phyloP scores from a whole-genome alignment of 2,329 filamentous ascomycete genomes.

The Colletotrichum shisoi region DNA sequence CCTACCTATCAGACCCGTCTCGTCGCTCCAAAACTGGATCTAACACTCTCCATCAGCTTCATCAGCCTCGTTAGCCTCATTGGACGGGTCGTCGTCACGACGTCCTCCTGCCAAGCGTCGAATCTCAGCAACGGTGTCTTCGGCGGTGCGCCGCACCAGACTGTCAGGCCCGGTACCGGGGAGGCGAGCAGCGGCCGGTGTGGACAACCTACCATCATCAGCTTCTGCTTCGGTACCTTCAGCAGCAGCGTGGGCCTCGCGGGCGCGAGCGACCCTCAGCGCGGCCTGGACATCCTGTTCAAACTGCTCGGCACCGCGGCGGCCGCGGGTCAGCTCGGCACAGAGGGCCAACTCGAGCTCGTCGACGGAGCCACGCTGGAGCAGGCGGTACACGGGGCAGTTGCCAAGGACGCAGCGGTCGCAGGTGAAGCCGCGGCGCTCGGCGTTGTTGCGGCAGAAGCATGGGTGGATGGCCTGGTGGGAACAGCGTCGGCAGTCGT shows the following conservation, averaged over 20 bases:
- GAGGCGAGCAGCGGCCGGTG: no score
- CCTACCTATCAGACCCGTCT: no score
- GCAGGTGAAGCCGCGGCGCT: not conserved
- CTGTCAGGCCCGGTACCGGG: no score
- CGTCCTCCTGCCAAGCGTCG: no score
- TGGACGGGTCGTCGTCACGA: no score
- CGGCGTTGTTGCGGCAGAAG: slow-evolving; percentile 9
- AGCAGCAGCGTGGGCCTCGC: not conserved
- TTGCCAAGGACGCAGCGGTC: not conserved
- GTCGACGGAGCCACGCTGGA: not conserved
- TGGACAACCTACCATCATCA: not conserved
- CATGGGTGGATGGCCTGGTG: slow-evolving; percentile 19
- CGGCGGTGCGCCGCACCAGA: no score
- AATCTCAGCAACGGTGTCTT: no score
- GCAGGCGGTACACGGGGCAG: not conserved
- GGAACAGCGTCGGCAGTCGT: not conserved
- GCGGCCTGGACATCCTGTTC: not conserved
- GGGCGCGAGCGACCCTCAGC: not conserved
- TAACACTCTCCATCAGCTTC: no score
- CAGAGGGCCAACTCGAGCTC: not conserved
- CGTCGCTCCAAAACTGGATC: no score
- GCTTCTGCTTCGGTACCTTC: not conserved
- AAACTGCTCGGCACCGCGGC: not conserved
- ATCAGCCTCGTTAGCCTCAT: no score
- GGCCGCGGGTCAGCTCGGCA: not conserved